These are phyloP conservation scores for Thoreauomyces humboldtii DNA, from an alignment of 192 early-diverging fungal species.

Conservation along the genomic window DNA sequence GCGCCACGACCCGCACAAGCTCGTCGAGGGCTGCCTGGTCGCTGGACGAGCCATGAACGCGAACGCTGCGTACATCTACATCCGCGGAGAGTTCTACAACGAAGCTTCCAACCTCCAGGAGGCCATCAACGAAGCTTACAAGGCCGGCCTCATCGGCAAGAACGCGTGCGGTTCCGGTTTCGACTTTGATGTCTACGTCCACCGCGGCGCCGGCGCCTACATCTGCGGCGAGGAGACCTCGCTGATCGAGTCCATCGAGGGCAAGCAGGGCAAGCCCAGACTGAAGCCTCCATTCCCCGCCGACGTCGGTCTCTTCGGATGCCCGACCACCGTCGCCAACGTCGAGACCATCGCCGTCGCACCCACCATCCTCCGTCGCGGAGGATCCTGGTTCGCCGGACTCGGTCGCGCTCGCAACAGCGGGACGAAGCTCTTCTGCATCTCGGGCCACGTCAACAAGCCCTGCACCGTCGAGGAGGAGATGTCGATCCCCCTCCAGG, in stretches of 20 bases:
- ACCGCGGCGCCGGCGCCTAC: slow-evolving; percentile 96
- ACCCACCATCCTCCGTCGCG: slow-evolving; percentile 88
- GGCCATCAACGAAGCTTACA: slow-evolving; percentile 97
- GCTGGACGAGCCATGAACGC: slow-evolving; percentile 97
- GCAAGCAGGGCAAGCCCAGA: slow-evolving; percentile 98
- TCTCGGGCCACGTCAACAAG: slow-evolving; percentile 97
- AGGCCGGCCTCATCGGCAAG: slow-evolving; percentile 96
- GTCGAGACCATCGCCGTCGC: slow-evolving; percentile 99
- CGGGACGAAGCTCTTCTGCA: slow-evolving; percentile 97
- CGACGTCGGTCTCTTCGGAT: slow-evolving; percentile 96
- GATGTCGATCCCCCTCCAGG: slow-evolving; percentile 94
- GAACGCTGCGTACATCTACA: slow-evolving; percentile 97
- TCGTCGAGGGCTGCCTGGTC: slow-evolving; percentile 93
- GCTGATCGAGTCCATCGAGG: slow-evolving; percentile 70
- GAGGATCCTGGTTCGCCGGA: slow-evolving; percentile 89
- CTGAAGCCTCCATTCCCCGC: slow-evolving; percentile 99
- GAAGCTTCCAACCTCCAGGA: slow-evolving; percentile 89
- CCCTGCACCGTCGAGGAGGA: slow-evolving; percentile 98
- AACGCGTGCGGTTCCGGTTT: slow-evolving; percentile 95
- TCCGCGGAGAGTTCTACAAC: slow-evolving; percentile 95
- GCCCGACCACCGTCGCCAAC: slow-evolving; percentile 99
- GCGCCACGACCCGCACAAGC: slow-evolving; percentile 90
- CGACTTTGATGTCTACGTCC: slow-evolving; percentile 97
- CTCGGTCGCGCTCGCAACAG: slow-evolving; percentile 91
- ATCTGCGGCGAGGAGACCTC: slow-evolving; percentile 94